Conservation (phyloP, 1,139 yeast genomes). For the Taphrina betulina region DNA sequence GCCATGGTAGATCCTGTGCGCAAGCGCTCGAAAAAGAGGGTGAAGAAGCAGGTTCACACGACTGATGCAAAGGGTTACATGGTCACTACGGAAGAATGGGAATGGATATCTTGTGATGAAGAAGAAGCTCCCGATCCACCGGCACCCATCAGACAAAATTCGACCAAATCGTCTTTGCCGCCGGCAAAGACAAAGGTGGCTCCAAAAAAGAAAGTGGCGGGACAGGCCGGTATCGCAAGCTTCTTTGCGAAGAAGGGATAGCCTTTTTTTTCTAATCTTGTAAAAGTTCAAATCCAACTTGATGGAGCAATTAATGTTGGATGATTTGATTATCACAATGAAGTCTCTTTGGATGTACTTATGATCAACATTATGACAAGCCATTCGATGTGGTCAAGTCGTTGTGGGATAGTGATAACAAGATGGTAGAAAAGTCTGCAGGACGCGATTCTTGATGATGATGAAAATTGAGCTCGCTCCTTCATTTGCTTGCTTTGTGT, state of each 20-base stretch:
- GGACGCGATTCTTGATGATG: too few relatives aligned
- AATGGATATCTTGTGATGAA: conserved; percentile 32
- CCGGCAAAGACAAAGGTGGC: conserved; percentile 1
- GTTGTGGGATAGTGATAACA: too few relatives aligned
- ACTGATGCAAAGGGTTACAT: conserved; percentile 36
- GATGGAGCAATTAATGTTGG: too few relatives aligned
- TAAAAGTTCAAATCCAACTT: too few relatives aligned
- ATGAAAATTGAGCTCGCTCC: too few relatives aligned
- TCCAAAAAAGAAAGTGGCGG: background rate
- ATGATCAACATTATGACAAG: too few relatives aligned
- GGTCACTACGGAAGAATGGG: conserved; percentile 33
- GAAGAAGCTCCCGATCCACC: conserved; percentile 24
- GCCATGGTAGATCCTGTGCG: background rate
- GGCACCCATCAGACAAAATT: background rate
- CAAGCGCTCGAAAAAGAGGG: conserved; percentile 33
- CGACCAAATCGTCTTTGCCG: background rate
- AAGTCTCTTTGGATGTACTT: too few relatives aligned
- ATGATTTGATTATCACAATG: too few relatives aligned
- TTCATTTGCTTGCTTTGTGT: too few relatives aligned
- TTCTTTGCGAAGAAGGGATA: conserved; percentile 22
- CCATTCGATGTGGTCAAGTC: too few relatives aligned
- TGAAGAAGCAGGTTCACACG: conserved; percentile 35
- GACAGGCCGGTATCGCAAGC: conserved; percentile 8
- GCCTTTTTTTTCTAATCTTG: too few relatives aligned
- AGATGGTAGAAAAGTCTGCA: too few relatives aligned